Base-by-base conservation (phyloP, 2,329 filamentous ascomycete genomes). In the Lachnellula subtilissima region DNA sequence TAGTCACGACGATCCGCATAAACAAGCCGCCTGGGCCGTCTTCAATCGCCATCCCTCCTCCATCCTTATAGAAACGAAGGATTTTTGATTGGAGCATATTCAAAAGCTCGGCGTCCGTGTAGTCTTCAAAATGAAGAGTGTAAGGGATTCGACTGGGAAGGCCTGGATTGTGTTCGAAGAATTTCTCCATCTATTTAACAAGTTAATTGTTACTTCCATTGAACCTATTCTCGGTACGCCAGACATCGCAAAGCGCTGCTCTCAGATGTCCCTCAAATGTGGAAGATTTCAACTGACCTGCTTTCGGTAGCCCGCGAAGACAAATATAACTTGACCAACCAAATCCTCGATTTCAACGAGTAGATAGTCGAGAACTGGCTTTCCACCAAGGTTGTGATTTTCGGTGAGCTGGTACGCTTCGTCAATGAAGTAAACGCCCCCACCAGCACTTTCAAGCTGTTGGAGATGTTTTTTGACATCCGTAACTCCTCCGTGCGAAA, bases 141-240 rank as follows among this genome's bases (percentile, higher is more conserved):
- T 82, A 73, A 0, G 88, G 88, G 39, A 93, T 85, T 0, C 88
- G 82, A 60, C 86, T 89, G 0, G 80, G 75, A 2, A 92, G 74
- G 0, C 89, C 88, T 0, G 83, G 83, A 46, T 92, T 92, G 58
- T 91, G 87, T 0, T 81, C 76, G 48, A 89, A 91, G 67, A 92
- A 90, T 0, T 77, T 77, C 63, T 92, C 87, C 88, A 93, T 92
- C 59, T 88, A 93, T 92, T 59, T 88, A 77, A 61, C 84, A 85
- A 49, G 76, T 32, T 7, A 32, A 11, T 32, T 32, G 8, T 32
- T 32, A 8, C 28, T 32, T 9, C 8, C 28, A 2, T 32, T 8
- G 28, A 32, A 32, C 28, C 28, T 9, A 32, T 32, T 32, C 28
- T 32, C 28, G 8, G 28, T 8, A 32, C 8, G 28, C 28, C 8